phyloP scores from a whole-genome alignment of 208 protist species.

The Trypanosoma mega region DNA sequence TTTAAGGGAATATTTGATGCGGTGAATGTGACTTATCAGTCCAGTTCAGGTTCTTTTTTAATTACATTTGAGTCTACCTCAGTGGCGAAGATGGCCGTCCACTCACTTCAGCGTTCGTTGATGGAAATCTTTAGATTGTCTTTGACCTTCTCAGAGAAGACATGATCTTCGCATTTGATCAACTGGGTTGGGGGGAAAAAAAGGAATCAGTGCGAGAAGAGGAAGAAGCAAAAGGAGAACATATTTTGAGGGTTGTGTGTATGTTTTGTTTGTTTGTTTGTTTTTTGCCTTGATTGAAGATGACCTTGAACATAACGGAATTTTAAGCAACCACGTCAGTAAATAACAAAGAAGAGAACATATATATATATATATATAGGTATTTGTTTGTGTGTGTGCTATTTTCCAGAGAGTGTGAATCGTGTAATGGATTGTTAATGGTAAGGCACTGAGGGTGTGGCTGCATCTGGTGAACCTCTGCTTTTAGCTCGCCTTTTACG shows the following conservation, averaged over 20 bases:
- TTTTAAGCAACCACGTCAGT: no score
- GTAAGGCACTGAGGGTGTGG: no score
- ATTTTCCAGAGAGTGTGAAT: no score
- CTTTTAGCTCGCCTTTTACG: no score
- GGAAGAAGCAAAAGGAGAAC: background rate
- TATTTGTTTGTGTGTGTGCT: no score
- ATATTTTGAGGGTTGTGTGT: background rate
- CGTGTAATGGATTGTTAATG: no score
- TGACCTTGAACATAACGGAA: no score
- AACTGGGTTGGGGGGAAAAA: background rate
- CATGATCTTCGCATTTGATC: background rate
- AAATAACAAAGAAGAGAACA: no score
- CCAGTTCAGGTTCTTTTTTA: slow-evolving; percentile 30
- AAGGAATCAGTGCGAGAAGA: background rate
- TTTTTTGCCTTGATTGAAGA: no score
- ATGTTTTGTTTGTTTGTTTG: no score
- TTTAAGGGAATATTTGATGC: slow-evolving; percentile 68
- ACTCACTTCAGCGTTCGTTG: slow-evolving; percentile 65
- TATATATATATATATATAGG: no score
- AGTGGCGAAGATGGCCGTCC: slow-evolving; percentile 45
- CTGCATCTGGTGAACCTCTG: no score
- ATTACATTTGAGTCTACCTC: slow-evolving; percentile 40
- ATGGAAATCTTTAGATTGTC: slow-evolving; percentile 47
- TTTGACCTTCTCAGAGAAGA: slow-evolving; percentile 26
- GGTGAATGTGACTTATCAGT: slow-evolving; percentile 32